Conservation (phyloP, 2,329 filamentous ascomycete genomes). For the Fusarium setosum region DNA sequence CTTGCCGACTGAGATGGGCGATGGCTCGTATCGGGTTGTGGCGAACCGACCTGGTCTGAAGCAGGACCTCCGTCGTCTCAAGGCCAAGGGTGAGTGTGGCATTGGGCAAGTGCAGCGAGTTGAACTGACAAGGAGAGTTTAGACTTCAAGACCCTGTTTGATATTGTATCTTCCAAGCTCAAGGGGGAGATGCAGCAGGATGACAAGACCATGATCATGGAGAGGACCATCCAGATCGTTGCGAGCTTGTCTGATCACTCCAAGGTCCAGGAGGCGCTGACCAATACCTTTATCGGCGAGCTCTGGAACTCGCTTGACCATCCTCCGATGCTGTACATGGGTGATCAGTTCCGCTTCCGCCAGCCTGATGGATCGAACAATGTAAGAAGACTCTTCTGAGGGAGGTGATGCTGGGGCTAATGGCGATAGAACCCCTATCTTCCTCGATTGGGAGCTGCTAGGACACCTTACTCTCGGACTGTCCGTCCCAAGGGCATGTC, state of each 20-base stretch:
- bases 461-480: conserved; percentile 74
- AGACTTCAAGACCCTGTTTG: conserved; percentile 72
- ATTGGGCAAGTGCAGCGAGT: not conserved
- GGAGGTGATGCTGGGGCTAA: not conserved
- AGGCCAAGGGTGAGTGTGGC: conserved; percentile 23
- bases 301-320: conserved; percentile 80
- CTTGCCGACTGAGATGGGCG: conserved; percentile 70
- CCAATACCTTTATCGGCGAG: conserved; percentile 74
- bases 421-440: conserved; percentile 67
- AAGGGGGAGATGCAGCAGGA: conserved; percentile 73
- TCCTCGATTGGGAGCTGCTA: conserved; percentile 74
- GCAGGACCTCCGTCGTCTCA: conserved; percentile 39
- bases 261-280: conserved; percentile 70
- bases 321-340: conserved; percentile 74
- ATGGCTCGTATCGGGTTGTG: conserved; percentile 67
- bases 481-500: conserved; percentile 68
- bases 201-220: conserved; percentile 84
- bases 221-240: conserved; percentile 77
- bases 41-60: conserved; percentile 55
- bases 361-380: conserved; percentile 78
- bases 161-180: conserved; percentile 70
- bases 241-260: conserved; percentile 72
- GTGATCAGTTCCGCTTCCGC: conserved; percentile 72
- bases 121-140: conserved; percentile 41
- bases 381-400: conserved; percentile 45